A percentile compares a stretch with the other conserved stretches of the same genome.
These are phyloP conservation scores for Lanmaoa rubissima DNA, from an alignment of 768 basidiomycete genomes.

Conservation along the genomic window DNA sequence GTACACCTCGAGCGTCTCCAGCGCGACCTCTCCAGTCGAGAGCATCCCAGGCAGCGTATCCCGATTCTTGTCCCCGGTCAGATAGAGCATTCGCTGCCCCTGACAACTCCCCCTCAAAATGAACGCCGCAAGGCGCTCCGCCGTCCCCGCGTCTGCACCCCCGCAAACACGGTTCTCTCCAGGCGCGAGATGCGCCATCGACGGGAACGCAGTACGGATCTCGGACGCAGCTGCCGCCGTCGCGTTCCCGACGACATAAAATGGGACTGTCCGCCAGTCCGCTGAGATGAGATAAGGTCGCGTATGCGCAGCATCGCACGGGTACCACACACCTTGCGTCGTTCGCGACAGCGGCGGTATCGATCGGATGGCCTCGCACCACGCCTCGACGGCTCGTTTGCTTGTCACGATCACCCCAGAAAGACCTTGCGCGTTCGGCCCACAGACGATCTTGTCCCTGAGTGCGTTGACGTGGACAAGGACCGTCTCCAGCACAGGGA, in stretches of 20 bases:
- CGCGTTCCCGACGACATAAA: conserved; percentile 75
- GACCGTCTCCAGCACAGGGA: conserved; percentile 71
- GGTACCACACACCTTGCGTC: conserved; percentile 13
- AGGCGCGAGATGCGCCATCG: conserved; percentile 37
- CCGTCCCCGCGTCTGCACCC: conserved; percentile 55
- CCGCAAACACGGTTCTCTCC: conserved; percentile 39
- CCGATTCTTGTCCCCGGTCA: conserved; percentile 86
- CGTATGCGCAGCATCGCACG: background rate
- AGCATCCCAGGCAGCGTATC: conserved; percentile 62
- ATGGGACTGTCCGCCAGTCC: conserved; percentile 59
- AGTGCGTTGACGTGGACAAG: conserved; percentile 50
- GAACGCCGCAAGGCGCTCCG: conserved; percentile 63
- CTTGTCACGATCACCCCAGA: conserved; percentile 78
- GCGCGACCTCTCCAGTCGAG: conserved; percentile 38
- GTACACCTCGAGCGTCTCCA: conserved; percentile 65
- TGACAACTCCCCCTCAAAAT: conserved; percentile 44
- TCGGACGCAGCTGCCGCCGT: conserved; percentile 50
- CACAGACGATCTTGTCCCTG: conserved; percentile 37
- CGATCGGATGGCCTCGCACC: conserved; percentile 42
- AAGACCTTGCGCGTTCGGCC: conserved; percentile 34
- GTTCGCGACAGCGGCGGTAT: background rate
- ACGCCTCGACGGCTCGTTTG: conserved; percentile 72
- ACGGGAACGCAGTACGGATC: conserved; percentile 30
- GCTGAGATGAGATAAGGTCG: conserved; percentile 21
- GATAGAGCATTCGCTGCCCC: conserved; percentile 51